A percentile compares a stretch with the other conserved stretches of the same genome.
Conservation (phyloP, 345 rosid genomes). For the Draba incana region DNA sequence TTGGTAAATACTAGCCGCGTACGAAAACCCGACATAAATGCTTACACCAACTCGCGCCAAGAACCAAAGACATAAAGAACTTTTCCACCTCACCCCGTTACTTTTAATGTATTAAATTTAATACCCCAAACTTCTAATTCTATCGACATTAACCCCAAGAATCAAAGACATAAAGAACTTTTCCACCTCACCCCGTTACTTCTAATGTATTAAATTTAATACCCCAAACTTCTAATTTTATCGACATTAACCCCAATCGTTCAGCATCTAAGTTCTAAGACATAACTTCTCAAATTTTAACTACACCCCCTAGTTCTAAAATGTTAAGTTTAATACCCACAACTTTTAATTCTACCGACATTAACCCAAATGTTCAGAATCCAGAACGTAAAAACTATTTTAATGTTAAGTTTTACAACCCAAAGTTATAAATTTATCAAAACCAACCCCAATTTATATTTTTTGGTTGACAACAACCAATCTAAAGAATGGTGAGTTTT, state of each 20-base stretch:
- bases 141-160: slow-evolving; percentile 13
- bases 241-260: neutral
- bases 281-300: no score
- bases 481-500: no score
- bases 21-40: slow-evolving; percentile 42
- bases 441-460: slow-evolving; percentile 6
- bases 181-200: neutral
- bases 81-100: neutral
- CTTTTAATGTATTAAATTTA: neutral
- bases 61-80: slow-evolving; percentile 3
- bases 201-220: neutral
- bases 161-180: slow-evolving; percentile 2
- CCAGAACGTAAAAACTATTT: neutral
- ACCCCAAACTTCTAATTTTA: neutral
- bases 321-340: no score
- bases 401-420: neutral
- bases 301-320: no score
- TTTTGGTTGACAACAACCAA: no score
- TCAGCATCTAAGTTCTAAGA: no score
- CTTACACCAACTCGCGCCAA: slow-evolving; percentile 36
- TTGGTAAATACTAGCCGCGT: slow-evolving; percentile 16
- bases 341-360: no score
- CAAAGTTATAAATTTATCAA: neutral
- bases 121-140: neutral
- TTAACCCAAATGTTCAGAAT: neutral